Evolutionary conservation across 129 eudicot genomes (phyloP).

Genomic region (Flaveria linearis): DNA sequence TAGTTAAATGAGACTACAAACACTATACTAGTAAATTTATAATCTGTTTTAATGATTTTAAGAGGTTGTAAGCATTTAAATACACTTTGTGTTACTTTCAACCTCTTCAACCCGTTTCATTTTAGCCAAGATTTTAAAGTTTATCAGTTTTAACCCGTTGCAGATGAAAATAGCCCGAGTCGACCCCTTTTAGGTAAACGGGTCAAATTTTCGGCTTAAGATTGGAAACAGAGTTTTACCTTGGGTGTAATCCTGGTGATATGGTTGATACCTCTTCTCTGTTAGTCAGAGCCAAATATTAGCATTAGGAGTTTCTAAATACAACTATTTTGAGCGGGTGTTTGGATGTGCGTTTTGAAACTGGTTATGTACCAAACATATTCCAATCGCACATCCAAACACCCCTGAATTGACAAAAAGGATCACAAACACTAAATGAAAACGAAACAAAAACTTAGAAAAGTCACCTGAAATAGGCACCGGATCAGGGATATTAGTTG

Average conservation of each 20-base stretch:
- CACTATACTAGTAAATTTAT: background rate
- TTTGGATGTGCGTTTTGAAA: background rate
- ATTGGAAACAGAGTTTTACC: conserved; percentile 39
- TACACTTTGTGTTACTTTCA: background rate
- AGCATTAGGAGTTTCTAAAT: conserved; percentile 13
- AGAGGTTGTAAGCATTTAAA: background rate
- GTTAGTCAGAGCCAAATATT: conserved; percentile 37
- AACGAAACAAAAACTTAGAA: background rate
- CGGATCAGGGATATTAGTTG: conserved; percentile 40
- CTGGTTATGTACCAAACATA: background rate
- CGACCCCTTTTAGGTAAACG: conserved; percentile 2
- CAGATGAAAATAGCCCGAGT: background rate
- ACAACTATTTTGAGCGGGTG: background rate
- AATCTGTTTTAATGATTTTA: background rate
- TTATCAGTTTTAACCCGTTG: background rate
- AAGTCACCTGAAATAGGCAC: conserved; percentile 71
- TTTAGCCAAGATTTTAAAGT: background rate
- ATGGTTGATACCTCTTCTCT: conserved; percentile 58
- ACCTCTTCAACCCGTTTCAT: background rate
- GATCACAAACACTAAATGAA: no score
- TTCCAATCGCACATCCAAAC: background rate
- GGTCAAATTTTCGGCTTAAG: background rate
- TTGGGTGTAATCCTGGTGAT: conserved; percentile 48
- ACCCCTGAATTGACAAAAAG: background rate
- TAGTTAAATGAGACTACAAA: background rate